Percentiles rank a stretch among this genome's conserved stretches.
Evolutionary conservation across 176 grass and related monocot species (phyloP).

Genomic region (Rhynchospora breviuscula): DNA sequence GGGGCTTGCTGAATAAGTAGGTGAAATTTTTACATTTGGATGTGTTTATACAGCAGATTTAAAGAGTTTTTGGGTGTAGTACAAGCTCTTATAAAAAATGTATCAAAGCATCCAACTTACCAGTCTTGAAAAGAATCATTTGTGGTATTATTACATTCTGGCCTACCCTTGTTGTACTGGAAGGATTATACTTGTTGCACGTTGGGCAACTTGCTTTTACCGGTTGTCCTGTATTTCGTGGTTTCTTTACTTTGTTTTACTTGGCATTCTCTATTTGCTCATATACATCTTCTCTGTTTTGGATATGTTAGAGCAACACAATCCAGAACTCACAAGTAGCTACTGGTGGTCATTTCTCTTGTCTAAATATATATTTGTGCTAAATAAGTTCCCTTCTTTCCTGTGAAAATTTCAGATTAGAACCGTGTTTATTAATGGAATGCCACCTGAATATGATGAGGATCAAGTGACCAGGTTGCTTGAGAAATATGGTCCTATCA

Average conservation of each 20-base stretch:
- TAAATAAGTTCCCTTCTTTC: background rate
- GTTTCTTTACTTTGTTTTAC: background rate
- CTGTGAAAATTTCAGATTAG: constrained; percentile 20
- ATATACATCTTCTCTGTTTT: background rate
- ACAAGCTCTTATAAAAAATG: background rate
- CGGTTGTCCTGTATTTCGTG: background rate
- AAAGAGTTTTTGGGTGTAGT: background rate
- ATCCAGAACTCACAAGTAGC: background rate
- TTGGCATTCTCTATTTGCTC: background rate
- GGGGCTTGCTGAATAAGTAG: background rate
- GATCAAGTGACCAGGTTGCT: constrained; percentile 12
- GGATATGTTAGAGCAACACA: background rate
- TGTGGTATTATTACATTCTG: background rate
- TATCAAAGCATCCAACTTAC: background rate
- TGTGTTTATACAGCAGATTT: background rate
- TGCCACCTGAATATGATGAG: constrained; percentile 19
- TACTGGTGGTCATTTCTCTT: background rate
- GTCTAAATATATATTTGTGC: background rate
- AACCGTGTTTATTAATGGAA: constrained; percentile 22
- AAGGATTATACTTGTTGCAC: background rate
- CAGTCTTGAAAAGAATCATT: background rate
- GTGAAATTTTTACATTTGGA: background rate
- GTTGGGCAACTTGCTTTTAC: background rate
- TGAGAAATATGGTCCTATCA: constrained; percentile 21
- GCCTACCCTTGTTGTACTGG: background rate